A percentile compares a stretch with the other conserved stretches of the same genome.
These are phyloP conservation scores for Stachybotrys echinatus DNA, from an alignment of 2,329 filamentous ascomycete genomes.

Conservation along the genomic window DNA sequence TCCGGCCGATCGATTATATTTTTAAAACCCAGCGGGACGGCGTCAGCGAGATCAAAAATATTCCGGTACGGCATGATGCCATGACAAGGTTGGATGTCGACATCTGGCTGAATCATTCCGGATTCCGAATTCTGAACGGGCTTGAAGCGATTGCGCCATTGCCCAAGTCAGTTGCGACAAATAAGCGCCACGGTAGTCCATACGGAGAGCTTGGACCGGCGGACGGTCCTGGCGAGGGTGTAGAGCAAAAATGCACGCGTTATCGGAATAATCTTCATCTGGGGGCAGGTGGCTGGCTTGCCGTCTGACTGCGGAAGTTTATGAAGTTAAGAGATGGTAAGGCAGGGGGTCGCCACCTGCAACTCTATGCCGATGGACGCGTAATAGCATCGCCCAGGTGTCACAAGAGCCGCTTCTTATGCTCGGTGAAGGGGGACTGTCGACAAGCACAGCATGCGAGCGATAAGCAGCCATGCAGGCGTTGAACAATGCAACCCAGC, in stretches of 20 bases:
- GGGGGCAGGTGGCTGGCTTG: background rate
- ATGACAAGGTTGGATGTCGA: conserved; percentile 1
- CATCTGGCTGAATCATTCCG: background rate
- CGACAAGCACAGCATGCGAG: background rate
- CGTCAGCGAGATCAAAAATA: background rate
- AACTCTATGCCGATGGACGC: background rate
- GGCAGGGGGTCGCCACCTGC: too few relatives aligned
- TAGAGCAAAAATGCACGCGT: background rate
- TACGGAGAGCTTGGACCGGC: background rate
- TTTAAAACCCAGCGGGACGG: background rate
- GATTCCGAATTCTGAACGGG: too few relatives aligned
- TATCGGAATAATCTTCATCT: background rate
- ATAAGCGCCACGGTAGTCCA: background rate
- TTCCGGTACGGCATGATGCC: background rate
- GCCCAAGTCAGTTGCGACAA: background rate
- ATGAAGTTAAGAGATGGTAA: background rate
- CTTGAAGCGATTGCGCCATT: conserved; percentile 2
- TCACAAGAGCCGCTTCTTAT: background rate
- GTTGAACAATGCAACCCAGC: background rate
- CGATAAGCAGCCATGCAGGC: background rate
- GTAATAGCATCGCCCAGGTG: background rate
- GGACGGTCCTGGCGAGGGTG: background rate
- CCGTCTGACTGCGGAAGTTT: background rate
- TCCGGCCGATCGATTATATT: background rate
- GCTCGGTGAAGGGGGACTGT: background rate